A percentile compares a stretch with the other conserved stretches of the same genome.
These are phyloP conservation scores for Pichia pseudocactophila DNA, from an alignment of 805 yeast genomes.

Conservation along the genomic window DNA sequence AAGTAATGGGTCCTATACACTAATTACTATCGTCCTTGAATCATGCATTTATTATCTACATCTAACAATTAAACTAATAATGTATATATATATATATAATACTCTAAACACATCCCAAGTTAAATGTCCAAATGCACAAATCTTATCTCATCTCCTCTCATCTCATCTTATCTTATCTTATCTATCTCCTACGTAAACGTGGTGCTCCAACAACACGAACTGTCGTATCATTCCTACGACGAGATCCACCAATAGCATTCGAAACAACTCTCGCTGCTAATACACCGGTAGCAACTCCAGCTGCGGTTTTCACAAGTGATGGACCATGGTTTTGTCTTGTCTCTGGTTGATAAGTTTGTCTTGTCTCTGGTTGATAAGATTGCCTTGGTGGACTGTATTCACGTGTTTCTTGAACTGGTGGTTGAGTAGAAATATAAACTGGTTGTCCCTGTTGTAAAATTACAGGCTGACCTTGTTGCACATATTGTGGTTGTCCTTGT, in stretches of 20 bases:
- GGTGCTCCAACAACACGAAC: neutral
- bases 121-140: too few relatives aligned
- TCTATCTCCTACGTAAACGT: neutral
- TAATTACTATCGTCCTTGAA: too few relatives aligned
- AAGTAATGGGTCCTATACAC: too few relatives aligned
- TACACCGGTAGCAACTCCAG: slow-evolving; percentile 8
- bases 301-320: slow-evolving; percentile 4
- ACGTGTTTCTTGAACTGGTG: neutral
- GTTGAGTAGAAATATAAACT: neutral
- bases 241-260: neutral
- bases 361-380: neutral
- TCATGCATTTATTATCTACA: too few relatives aligned
- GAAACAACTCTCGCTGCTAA: slow-evolving; percentile 5
- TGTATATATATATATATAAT: too few relatives aligned
- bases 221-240: neutral
- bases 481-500: neutral
- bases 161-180: neutral
- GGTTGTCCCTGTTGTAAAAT: neutral
- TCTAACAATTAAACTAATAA: too few relatives aligned
- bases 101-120: too few relatives aligned
- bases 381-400: neutral
- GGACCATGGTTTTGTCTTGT: neutral
- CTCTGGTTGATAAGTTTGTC: too few relatives aligned
- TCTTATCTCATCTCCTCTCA: too few relatives aligned
- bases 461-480: neutral